Conservation (phyloP, 768 basidiomycete species). For the Amanita brunnescens region DNA sequence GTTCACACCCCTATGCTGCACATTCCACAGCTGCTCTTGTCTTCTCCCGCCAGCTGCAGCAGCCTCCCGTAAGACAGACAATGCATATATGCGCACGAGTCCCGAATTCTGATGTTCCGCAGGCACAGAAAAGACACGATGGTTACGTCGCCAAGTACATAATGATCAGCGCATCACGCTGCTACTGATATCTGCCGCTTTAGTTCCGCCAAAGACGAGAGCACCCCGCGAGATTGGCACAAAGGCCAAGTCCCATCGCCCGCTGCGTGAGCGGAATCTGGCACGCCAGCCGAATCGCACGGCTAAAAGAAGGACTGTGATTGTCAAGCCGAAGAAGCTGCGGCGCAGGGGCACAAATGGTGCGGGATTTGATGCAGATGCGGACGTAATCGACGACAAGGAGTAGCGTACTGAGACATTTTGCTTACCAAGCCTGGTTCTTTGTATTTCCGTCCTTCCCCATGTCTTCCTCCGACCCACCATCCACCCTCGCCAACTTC, state of each 20-base stretch:
- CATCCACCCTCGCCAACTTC: constrained; percentile 31
- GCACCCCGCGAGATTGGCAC: constrained; percentile 1
- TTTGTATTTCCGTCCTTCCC: background rate
- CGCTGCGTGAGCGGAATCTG: background rate
- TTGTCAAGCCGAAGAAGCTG: background rate
- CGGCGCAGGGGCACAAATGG: background rate
- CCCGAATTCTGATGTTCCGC: background rate
- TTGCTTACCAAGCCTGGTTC: no score
- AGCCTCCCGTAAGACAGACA: background rate
- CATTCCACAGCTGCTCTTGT: background rate
- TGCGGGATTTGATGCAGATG: background rate
- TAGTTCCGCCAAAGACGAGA: constrained; percentile 1
- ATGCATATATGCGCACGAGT: background rate
- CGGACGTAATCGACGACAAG: no score
- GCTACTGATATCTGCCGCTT: background rate
- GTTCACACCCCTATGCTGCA: constrained; percentile 1
- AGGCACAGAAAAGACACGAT: background rate
- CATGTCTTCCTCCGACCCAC: constrained; percentile 10
- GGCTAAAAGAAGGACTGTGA: background rate
- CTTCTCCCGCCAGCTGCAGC: background rate
- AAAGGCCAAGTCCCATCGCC: constrained; percentile 2
- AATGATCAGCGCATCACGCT: background rate
- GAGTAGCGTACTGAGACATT: no score
- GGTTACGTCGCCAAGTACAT: constrained; percentile 4
- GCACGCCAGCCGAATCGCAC: background rate